phyloP scores from a whole-genome alignment of 495 filamentous ascomycete species.

The Penicillium lagena region DNA sequence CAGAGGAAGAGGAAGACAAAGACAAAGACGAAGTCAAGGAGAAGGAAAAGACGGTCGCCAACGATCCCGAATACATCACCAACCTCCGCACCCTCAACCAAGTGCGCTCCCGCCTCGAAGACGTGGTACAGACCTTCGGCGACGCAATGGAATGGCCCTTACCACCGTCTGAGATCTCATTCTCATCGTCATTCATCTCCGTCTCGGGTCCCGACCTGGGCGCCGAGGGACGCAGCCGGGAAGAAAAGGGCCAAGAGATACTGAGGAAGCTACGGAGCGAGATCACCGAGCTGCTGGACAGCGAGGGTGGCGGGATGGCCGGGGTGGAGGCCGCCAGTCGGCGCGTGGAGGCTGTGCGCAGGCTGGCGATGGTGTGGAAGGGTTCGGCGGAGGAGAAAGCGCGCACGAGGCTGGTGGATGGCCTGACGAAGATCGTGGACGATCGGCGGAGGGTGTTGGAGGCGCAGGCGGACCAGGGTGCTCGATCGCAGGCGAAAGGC shows the following conservation, averaged over 20 bases:
- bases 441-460: conserved; percentile 52
- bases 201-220: conserved; percentile 70
- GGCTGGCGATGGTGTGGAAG: conserved; percentile 75
- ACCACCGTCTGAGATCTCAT: conserved; percentile 67
- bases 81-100: conserved; percentile 74
- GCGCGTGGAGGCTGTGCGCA: conserved; percentile 66
- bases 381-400: conserved; percentile 91
- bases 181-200: conserved; percentile 71
- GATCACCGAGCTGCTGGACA: conserved; percentile 59
- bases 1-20: not conserved
- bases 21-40: not conserved
- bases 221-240: conserved; percentile 55
- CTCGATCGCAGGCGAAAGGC: no score
- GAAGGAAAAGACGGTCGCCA: not conserved
- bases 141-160: conserved; percentile 91
- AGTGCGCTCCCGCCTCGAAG: conserved; percentile 75
- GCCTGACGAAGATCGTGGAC: conserved; percentile 55
- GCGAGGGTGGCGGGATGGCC: conserved; percentile 29
- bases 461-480: conserved; percentile 33
- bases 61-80: conserved; percentile 64
- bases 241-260: conserved; percentile 73
- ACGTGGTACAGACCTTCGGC: conserved; percentile 82
- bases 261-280: conserved; percentile 63
- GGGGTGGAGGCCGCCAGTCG: conserved; percentile 60
- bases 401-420: conserved; percentile 72